Conservation (phyloP, 495 filamentous ascomycete genomes). For the Acidomyces sp. region DNA sequence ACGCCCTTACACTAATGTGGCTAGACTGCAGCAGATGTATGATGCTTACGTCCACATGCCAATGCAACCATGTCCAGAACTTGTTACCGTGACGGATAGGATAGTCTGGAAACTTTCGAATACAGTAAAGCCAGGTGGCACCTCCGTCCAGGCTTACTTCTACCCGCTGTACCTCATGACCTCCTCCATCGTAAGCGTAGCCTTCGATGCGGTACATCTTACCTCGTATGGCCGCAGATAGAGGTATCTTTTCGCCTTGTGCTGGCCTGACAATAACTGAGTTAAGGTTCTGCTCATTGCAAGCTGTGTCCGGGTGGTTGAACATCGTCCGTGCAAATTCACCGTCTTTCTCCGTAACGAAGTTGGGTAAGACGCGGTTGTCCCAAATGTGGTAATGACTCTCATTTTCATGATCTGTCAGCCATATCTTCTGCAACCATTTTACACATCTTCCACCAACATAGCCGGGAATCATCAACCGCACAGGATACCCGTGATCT, state of each 20-base stretch:
- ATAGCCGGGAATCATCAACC: constrained; percentile 19
- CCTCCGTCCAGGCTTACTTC: constrained; percentile 21
- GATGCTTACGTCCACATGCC: constrained; percentile 19
- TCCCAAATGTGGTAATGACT: constrained; percentile 30
- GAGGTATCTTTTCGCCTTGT: constrained; percentile 23
- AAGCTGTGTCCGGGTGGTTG: constrained; percentile 19
- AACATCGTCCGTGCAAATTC: constrained; percentile 22
- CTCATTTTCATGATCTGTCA: constrained; percentile 18
- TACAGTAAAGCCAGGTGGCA: constrained; percentile 20
- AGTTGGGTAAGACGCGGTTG: constrained; percentile 25
- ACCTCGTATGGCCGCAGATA: constrained; percentile 16
- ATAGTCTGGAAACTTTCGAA: constrained; percentile 17
- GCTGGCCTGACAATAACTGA: constrained; percentile 19
- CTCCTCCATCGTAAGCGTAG: constrained; percentile 47
- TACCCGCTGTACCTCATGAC: constrained; percentile 20
- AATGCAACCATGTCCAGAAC: constrained; percentile 21
- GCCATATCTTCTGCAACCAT: constrained; percentile 19
- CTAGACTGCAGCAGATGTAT: constrained; percentile 14
- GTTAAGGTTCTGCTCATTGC: constrained; percentile 21
- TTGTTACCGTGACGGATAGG: constrained; percentile 21
- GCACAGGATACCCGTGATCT: constrained; percentile 20
- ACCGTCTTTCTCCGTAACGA: constrained; percentile 23
- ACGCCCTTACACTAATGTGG: constrained; percentile 14
- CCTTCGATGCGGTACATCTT: constrained; percentile 33
- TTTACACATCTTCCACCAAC: constrained; percentile 20